Evolutionary conservation across 805 yeast species (phyloP).

Genomic region (Pichia cabralensis): DNA sequence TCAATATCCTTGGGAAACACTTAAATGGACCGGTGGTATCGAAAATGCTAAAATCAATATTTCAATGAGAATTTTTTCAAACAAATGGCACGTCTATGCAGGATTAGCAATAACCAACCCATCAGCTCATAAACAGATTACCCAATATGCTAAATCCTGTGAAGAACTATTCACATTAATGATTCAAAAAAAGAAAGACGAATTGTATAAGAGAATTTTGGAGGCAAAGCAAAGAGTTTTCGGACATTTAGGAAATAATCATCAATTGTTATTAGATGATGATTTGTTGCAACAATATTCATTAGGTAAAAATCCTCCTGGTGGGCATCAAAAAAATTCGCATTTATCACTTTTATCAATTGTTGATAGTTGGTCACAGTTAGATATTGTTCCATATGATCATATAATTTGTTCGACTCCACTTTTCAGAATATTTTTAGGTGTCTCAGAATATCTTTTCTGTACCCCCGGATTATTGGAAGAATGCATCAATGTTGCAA

Average conservation of each 20-base stretch:
- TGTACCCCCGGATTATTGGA: slow-evolving; percentile 79
- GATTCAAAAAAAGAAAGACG: slow-evolving; percentile 57
- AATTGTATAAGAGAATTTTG: slow-evolving; percentile 45
- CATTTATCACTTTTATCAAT: slow-evolving; percentile 84
- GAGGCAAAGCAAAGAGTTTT: slow-evolving; percentile 72
- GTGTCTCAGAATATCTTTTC: slow-evolving; percentile 87
- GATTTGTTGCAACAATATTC: slow-evolving; percentile 70
- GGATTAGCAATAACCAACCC: slow-evolving; percentile 96
- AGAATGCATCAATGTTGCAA: slow-evolving; percentile 64
- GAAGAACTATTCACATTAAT: slow-evolving; percentile 77
- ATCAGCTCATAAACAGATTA: slow-evolving; percentile 81
- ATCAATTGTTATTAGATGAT: slow-evolving; percentile 65
- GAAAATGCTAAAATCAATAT: slow-evolving; percentile 95
- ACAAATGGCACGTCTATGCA: slow-evolving; percentile 97
- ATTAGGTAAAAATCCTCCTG: slow-evolving; percentile 60
- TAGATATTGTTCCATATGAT: slow-evolving; percentile 86
- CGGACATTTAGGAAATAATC: slow-evolving; percentile 46
- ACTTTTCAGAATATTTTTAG: slow-evolving; percentile 79
- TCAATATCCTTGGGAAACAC: slow-evolving; percentile 86
- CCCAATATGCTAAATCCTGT: slow-evolving; percentile 79
- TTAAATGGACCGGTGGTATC: slow-evolving; percentile 84
- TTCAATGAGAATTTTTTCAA: slow-evolving; percentile 79
- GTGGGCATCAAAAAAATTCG: slow-evolving; percentile 66
- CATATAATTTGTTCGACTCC: slow-evolving; percentile 97
- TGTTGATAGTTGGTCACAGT: slow-evolving; percentile 85